Percentiles rank a stretch among this genome's conserved stretches.
phyloP scores from a whole-genome alignment of 768 basidiomycete species.

The Russula compacta region DNA sequence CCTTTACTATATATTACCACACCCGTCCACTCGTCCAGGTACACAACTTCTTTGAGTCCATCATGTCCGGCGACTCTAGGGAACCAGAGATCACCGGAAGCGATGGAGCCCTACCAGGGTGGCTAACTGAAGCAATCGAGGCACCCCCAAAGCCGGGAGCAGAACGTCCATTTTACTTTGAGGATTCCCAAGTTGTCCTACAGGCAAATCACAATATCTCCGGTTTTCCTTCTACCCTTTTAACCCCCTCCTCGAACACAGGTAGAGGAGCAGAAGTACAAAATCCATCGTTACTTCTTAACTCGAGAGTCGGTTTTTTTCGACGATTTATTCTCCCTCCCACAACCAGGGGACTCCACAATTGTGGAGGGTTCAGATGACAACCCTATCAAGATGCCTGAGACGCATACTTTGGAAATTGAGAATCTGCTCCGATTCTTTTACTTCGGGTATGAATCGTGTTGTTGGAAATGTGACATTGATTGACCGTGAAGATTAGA shows the following conservation, averaged over 20 bases:
- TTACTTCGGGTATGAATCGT: constrained; percentile 16
- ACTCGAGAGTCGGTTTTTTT: constrained; percentile 19
- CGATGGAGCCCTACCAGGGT: too few species aligned
- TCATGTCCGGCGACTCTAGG: too few species aligned
- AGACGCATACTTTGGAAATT: constrained; percentile 14
- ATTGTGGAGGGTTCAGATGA: constrained; percentile 18
- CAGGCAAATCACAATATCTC: neutral
- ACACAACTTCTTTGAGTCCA: too few species aligned
- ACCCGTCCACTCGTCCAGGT: neutral
- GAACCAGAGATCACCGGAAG: too few species aligned
- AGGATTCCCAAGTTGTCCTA: constrained; percentile 8
- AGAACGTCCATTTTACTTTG: neutral
- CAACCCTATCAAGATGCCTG: constrained; percentile 17
- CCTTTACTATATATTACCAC: neutral
- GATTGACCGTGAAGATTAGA: neutral
- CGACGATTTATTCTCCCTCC: constrained; percentile 10
- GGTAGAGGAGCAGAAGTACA: constrained; percentile 19
- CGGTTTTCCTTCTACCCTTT: neutral
- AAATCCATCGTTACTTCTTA: constrained; percentile 20
- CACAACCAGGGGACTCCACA: constrained; percentile 14
- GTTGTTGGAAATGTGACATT: neutral
- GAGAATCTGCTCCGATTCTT: constrained; percentile 19
- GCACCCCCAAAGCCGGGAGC: neutral
- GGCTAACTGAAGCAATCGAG: neutral
- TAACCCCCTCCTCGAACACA: neutral